Evolutionary conservation across 768 basidiomycete species (phyloP), one percentile per base, ranked within the genome.

Genomic region (Pleurotus pulmonarius): DNA sequence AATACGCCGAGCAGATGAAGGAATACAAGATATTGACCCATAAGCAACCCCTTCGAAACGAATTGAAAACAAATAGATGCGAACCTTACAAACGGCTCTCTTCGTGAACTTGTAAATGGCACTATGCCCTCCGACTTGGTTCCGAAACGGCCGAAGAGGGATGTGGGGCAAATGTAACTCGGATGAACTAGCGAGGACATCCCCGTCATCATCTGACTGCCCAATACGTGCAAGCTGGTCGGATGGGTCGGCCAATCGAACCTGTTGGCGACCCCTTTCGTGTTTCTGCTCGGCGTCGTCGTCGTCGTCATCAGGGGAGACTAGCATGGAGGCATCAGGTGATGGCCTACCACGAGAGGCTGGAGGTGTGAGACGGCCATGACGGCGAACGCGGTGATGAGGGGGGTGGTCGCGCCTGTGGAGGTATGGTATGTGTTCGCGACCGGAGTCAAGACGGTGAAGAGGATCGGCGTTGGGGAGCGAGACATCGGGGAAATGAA

Each of bases 31-130:
- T 46, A 53, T 56, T 52, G 62, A 58, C 56, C 55, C 58, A 57
- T 59, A 49, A 61, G 68, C 57, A 51, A 60, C 63, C 63, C 59
- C 65, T 64, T 60, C 58, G 63, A 62, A 56, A 45, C 45, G 16
- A 25, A 59, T n/a, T 29, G 49, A 63, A 43, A 41, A 34, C 51
- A 55, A 62, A 43, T 58, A 55, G 61, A 40, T 58, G 70, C 89
- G 65, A 63, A 97, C 96, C 86, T 99, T 99, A 79, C 97, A 99
- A 13, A 99, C 94, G 6, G 97, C 96, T 61, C 94, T 83, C 65
- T 93, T 93, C 3, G 95, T 98, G 62, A 99, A 98, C 67, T 95
- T 94, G 73, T 98, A 98, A 64, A 99, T 97, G 56, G 93, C 90
- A 61, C 85, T 92, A 69, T 99, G 97, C 3, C 97, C 97, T 41